phyloP scores from a whole-genome alignment of 2,329 filamentous ascomycete genomes.

The Neofusicoccum laricinum region DNA sequence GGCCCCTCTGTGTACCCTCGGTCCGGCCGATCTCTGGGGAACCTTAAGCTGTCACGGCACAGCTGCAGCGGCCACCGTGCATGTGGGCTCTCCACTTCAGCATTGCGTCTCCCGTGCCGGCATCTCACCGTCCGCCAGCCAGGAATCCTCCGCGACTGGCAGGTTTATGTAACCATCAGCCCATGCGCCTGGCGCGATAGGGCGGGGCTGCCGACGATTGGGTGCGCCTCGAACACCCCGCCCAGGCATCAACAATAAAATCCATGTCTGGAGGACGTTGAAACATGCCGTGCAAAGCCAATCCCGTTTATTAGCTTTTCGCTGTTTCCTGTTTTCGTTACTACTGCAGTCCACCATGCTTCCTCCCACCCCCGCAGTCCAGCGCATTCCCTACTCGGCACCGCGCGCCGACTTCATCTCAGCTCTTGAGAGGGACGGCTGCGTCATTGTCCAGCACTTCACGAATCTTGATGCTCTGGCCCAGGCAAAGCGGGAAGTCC shows the following conservation, averaged over 20 bases:
- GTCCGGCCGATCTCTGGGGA: constrained; percentile 8
- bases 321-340: neutral
- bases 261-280: neutral
- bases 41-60: neutral
- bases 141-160: neutral
- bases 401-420: constrained; percentile 26
- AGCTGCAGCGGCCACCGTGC: neutral
- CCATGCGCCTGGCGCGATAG: neutral
- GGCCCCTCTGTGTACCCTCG: neutral
- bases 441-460: constrained; percentile 34
- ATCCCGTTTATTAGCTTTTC: neutral
- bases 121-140: neutral
- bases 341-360: neutral
- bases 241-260: neutral
- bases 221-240: neutral
- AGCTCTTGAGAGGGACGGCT: constrained; percentile 33
- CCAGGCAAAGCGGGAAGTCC: constrained; percentile 27
- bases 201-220: constrained; percentile 3
- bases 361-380: constrained; percentile 8
- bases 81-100: neutral
- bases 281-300: neutral
- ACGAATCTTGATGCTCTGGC: constrained; percentile 26
- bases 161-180: neutral
- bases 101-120: neutral
- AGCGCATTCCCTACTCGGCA: constrained; percentile 18